Evolutionary conservation across 352 stramenopile species (phyloP).

Genomic region (Pythium inflatum): DNA sequence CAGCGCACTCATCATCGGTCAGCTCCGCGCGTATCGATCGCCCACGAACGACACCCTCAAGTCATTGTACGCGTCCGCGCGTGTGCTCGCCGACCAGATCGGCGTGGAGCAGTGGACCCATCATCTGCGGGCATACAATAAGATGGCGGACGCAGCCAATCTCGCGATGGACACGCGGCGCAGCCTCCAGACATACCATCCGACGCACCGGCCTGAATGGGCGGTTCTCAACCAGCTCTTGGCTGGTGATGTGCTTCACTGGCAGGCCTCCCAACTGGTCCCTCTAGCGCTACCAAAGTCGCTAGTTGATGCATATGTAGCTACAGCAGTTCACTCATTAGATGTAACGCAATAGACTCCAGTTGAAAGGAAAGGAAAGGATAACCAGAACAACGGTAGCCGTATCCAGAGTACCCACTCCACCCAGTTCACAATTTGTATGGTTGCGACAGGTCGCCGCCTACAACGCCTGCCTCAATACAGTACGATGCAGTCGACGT

Average conservation of each 20-base stretch:
- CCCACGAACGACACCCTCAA: background rate
- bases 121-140: background rate
- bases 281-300: no score
- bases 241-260: background rate
- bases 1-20: background rate
- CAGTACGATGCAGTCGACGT: no score
- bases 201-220: background rate
- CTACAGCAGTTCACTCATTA: background rate
- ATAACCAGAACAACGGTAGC: no score
- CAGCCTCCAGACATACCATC: background rate
- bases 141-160: background rate
- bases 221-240: background rate
- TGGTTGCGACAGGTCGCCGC: no score
- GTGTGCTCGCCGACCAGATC: background rate
- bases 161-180: background rate
- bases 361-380: no score
- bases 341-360: constrained; percentile 1
- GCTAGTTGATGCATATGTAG: background rate
- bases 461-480: no score
- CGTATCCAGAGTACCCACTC: no score
- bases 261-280: no score
- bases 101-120: background rate
- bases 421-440: no score
- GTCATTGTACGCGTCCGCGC: background rate
- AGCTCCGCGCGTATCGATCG: background rate